Conservation (phyloP, 2,329 filamentous ascomycete species). For the Calonectria montana region DNA sequence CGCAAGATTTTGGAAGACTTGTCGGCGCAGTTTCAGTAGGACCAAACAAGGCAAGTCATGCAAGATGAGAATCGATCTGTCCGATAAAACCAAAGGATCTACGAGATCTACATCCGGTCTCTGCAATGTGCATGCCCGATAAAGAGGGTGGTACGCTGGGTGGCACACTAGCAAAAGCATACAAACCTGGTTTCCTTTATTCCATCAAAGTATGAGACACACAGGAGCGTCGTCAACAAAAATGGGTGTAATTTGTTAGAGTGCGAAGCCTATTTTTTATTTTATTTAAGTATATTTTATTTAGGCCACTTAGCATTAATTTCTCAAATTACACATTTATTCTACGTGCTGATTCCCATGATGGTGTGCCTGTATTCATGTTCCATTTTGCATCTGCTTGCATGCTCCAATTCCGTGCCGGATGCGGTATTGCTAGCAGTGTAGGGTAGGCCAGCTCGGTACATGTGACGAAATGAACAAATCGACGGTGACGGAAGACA, state of each 20-base stretch:
- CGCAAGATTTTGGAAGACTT: constrained; percentile 47
- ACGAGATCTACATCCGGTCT: neutral
- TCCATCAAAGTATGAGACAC: too few relatives aligned
- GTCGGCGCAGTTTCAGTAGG: neutral
- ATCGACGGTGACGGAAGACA: neutral
- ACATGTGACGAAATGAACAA: neutral
- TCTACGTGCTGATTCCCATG: too few relatives aligned
- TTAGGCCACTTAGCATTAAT: too few relatives aligned
- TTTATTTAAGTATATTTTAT: too few relatives aligned
- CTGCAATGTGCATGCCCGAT: neutral
- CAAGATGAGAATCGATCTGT: neutral
- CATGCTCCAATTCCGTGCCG: neutral
- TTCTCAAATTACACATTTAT: too few relatives aligned
- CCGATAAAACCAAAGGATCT: neutral
- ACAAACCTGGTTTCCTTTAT: too few relatives aligned
- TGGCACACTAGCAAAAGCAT: too few relatives aligned
- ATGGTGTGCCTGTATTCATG: neutral
- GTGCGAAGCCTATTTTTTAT: too few relatives aligned
- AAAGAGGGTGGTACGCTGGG: neutral
- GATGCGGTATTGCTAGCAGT: neutral
- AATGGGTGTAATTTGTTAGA: too few relatives aligned
- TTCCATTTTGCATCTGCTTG: neutral
- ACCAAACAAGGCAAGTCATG: neutral
- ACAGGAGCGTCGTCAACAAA: too few relatives aligned
- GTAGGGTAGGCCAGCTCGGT: constrained; percentile 9